phyloP scores from a whole-genome alignment of 1,139 yeast species.

The Debaryomyces robertsiae region DNA sequence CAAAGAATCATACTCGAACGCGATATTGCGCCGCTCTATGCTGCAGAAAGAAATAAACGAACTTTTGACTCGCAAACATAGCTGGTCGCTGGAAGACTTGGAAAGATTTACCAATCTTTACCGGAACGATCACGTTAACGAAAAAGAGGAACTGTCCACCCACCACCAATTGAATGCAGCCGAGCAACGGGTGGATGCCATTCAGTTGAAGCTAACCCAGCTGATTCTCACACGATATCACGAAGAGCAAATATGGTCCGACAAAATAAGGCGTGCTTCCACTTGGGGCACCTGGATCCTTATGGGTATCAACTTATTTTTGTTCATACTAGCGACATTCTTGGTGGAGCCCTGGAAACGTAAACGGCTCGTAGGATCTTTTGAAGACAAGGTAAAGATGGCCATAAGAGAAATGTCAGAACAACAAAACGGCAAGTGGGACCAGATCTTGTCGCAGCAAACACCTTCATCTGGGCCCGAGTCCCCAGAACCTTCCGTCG shows the following conservation, averaged over 20 bases:
- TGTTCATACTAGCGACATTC: constrained; percentile 81
- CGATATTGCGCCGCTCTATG: constrained; percentile 64
- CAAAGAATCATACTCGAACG: constrained; percentile 59
- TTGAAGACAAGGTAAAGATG: constrained; percentile 74
- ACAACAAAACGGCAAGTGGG: constrained; percentile 20
- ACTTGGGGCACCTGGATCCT: constrained; percentile 96
- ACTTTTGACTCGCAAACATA: constrained; percentile 77
- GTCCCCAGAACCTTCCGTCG: background rate
- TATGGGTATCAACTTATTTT: constrained; percentile 81
- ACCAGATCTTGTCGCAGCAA: constrained; percentile 15
- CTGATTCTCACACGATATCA: constrained; percentile 87
- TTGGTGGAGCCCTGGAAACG: constrained; percentile 96
- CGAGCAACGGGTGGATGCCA: constrained; percentile 68
- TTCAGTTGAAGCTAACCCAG: constrained; percentile 69
- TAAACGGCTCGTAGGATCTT: constrained; percentile 72
- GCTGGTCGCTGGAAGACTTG: constrained; percentile 77
- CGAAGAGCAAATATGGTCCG: constrained; percentile 98
- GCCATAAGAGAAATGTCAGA: constrained; percentile 34
- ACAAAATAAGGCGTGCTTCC: constrained; percentile 88
- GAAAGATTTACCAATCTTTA: constrained; percentile 83
- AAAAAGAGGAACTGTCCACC: constrained; percentile 58
- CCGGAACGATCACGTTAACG: constrained; percentile 78
- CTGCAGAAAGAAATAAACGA: constrained; percentile 91
- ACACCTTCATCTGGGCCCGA: background rate
- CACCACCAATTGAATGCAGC: constrained; percentile 52